Base-by-base conservation (phyloP, 1,284 basidiomycete genomes). In the Ganoderma boninense region DNA sequence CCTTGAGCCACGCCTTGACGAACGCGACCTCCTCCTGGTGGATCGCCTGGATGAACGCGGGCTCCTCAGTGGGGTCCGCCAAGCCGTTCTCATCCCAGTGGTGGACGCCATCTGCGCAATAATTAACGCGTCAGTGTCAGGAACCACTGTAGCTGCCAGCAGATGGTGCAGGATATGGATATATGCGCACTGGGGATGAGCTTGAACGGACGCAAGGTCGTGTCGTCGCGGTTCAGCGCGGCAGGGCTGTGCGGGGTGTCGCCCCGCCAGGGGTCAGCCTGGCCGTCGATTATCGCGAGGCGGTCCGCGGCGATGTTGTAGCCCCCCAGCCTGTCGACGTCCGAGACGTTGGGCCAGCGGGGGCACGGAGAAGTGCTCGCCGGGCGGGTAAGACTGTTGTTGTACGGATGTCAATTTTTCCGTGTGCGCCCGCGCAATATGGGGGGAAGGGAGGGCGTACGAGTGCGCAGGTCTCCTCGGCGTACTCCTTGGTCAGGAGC, bases 41-140 rank as follows among this genome's bases (percentile, higher is more conserved):
- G 62, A 98, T 92, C 71, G 89, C 86, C 65, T 86, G 85, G 73
- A 98, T 97, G 73, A 93, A 87, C 13, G 82, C 78, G 1, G 97
- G 97, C 77, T 98, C 96, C 32, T 87, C 81, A 1, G 81, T 77
- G 52, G 88, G 84, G 74, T 95, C 84, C 7, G 77, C 77, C 23
- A 95, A 84, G 0, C 96, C 96, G 77, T 94, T 93, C 82, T 97
- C 95, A 76, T 97, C 96, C 77, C 92, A 97, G 78, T 97, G 96
- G 79, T 98, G 96, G 2, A 97, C 94, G 23, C 87, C 95, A 69
- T 88, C 93, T 95, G 72, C 57, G 59, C 92, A 62, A n/a, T n/a
- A n/a, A n/a, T n/a, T n/a, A 16, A 63, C 66, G 32, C 20, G n/a
- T n/a, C n/a, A n/a, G n/a, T n/a, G 38, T 29, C 38, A 70, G 56